Evolutionary conservation across 257 asterid genomes (phyloP), one percentile per base, ranked within the genome.

Genomic region (Capsicum rhomboideum): DNA sequence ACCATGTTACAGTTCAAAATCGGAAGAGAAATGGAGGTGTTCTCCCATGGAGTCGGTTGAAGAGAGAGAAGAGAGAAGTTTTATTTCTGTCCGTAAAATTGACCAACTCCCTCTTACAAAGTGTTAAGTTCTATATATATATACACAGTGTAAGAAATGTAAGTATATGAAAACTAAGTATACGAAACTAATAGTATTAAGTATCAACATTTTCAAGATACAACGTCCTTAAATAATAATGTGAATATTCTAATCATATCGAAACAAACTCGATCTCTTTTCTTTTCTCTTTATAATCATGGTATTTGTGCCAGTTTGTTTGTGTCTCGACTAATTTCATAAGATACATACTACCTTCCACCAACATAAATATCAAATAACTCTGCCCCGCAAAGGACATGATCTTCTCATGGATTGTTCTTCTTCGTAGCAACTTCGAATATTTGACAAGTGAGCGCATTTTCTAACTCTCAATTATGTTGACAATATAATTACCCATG

Each of bases 371-470:
- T 31, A 66, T 0, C 40, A 3, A 34, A 34, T 67, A 67, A 67
- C 77, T 8, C 8, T 29, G 6, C 11, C 16, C 1, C 8, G 1
- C 6, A 31, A 29, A 66, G 3, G 10, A 10, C 9, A 9, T 5
- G 23, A 18, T 68, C 26, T 18, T 68, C 28, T 68, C 9, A 16
- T 34, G 17, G 77, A 68, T 18, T 31, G 75, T 18, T 18, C 42
- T 67, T 67, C 77, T 68, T 68, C 16, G 9, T 18, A 68, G 78
- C 52, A 34, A 37, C 78, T 68, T 68, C 52, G 13, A 68, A 68
- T 67, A 34, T 1, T 68, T 18, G 79, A 71, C 20, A 71, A 42
- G 5, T 71, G 37, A 42, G 56, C 55, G n/a, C 29, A 58, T 58
- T 58, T 58, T 58, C 29, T 8, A 58, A 58, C 28, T 58, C 63